Base-by-base conservation (phyloP, 2,329 filamentous ascomycete species). In the Pseudocercospora cruenta region DNA sequence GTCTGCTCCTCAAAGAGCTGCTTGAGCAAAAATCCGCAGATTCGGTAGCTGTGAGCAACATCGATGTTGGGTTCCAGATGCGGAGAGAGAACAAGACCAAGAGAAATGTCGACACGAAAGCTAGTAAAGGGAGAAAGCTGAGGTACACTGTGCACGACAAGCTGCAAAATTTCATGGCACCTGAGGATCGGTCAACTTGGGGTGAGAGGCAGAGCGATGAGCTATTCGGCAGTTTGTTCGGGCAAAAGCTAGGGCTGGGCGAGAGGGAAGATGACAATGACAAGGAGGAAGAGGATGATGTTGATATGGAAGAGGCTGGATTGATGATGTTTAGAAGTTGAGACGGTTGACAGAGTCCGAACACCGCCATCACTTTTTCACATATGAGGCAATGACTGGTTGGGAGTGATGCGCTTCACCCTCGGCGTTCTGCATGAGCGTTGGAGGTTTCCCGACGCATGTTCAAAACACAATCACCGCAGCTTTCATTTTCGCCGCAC, bases 141-240 rank as follows among this genome's bases (percentile, higher is more conserved):
- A 86, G 93, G 45, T 99, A 94, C 80, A 95, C 92, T 16, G 93
- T 97, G 54, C 94, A 98, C 76, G 94, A 98, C 82, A 98, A 98
- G 83, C 80, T 99, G 75, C 92, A 97, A 81, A 97, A 97, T 79
- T 98, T 98, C 76, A 97, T 97, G 93, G 94, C 94, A 10, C 90
- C 93, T 0, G 93, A 97, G 78, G 91, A 96, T 77, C 84, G 92
- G 61, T 85, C 90, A 3, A 80, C 79, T 16, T 99, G 95, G 95
- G 91, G 92, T 68, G 88, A 90, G 71, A 86, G 87, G 66, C 93
- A 94, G 63, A 88, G 93, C 66, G 92, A 95, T 69, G 83, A 85
- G 70, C 72, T 85, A 67, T 85, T 85, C 71, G 78, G 80, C 4
- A 83, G 83, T 68, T 70, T 85, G 71, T 83, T 85, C 70, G 83